These are phyloP conservation scores for Cardiospermum halicacabum DNA, from an alignment of 345 rosid genomes.

Conservation along the genomic window DNA sequence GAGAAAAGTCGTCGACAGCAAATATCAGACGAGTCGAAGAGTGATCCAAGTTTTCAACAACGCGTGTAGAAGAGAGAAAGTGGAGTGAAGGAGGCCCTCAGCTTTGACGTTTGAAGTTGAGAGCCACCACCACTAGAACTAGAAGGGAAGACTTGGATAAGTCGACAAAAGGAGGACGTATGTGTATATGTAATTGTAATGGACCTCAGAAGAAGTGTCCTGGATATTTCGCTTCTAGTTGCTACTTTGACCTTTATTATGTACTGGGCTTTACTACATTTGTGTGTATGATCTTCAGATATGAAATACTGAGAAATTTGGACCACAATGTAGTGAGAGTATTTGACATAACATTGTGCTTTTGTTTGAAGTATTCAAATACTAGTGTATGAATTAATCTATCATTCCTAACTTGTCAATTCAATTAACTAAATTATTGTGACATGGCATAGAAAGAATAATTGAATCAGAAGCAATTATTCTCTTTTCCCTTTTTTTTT, in stretches of 20 bases:
- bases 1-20: neutral
- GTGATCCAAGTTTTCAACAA: slow-evolving; percentile 5
- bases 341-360: too few relatives aligned
- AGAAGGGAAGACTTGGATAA: neutral
- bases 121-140: neutral
- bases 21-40: neutral
- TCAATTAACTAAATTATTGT: too few relatives aligned
- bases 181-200: too few relatives aligned
- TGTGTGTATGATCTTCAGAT: too few relatives aligned
- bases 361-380: too few relatives aligned
- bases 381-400: too few relatives aligned
- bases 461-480: neutral
- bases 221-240: neutral
- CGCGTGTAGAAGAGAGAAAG: neutral
- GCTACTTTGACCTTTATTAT: neutral
- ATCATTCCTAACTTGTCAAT: too few relatives aligned
- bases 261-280: too few relatives aligned
- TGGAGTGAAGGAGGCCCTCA: neutral
- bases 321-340: too few relatives aligned
- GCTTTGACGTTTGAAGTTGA: neutral
- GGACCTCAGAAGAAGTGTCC: neutral
- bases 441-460: too few relatives aligned
- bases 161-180: too few relatives aligned
- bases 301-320: too few relatives aligned
- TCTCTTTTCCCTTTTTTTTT: neutral